Conservation (phyloP, 2,329 filamentous ascomycete genomes). For the Annulohypoxylon truncatum region DNA sequence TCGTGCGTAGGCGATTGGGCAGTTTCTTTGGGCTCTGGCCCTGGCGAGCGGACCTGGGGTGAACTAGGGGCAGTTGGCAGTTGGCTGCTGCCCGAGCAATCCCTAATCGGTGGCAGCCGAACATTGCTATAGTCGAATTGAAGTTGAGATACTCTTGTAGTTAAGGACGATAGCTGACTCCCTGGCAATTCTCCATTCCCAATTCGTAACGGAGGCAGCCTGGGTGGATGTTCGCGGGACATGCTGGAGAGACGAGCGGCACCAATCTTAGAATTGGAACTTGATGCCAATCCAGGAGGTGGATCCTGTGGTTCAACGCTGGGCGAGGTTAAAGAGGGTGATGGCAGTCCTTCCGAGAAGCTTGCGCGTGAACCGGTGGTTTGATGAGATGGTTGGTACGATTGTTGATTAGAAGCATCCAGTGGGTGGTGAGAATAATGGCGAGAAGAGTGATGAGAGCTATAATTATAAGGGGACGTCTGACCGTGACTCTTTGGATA, state of each 20-base stretch:
- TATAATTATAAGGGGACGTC: background rate
- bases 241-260: conserved; percentile 56
- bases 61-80: conserved; percentile 53
- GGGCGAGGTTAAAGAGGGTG: conserved; percentile 58
- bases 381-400: conserved; percentile 5
- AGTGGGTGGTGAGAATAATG: background rate
- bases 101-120: conserved; percentile 46
- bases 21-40: background rate
- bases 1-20: background rate
- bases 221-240: conserved; percentile 51
- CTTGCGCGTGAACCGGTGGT: background rate
- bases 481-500: conserved; percentile 25
- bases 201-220: conserved; percentile 54
- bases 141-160: background rate
- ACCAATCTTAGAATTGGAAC: conserved; percentile 72
- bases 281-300: conserved; percentile 77
- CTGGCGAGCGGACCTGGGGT: conserved; percentile 36
- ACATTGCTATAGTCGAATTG: background rate
- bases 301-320: conserved; percentile 66
- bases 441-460: background rate
- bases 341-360: conserved; percentile 46
- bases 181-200: conserved; percentile 25
- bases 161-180: background rate
- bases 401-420: background rate
- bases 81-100: conserved; percentile 38